Base-by-base conservation (phyloP, 208 protist species). In the Acanthamoeba divionensis region DNA sequence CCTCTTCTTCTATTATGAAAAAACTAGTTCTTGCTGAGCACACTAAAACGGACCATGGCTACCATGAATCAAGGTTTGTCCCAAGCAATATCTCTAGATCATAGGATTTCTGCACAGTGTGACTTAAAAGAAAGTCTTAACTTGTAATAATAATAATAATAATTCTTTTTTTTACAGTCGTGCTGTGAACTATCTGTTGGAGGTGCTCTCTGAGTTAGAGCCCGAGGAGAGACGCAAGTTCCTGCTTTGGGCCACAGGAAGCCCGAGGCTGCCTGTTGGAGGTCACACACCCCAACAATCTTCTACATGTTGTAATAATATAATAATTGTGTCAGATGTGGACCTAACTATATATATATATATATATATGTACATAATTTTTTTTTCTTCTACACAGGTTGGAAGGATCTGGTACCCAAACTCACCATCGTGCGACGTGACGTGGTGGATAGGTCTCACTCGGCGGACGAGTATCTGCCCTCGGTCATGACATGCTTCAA, bases 401-500 rank as follows among this genome's bases (percentile, higher is more conserved):
- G 77, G 77, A 87, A 87, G 54, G 55, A 87, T 26, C 82, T 96
- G 13, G 55, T 29, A 10, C 93, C 93, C 24, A 71, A 79, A 31
- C 80, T 95, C 12, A 91, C 91, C 0, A 91, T 96, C 66, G 94
- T 95, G 57, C 79, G 73, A 6, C 83, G 90, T 47, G 89, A 52
- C 26, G 55, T 36, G 24, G 44, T 33, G 3, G 71, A 82, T 33
- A 45, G 71, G 24, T 82, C 26, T 13, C 29, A 91, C 29, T 80
- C 48, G 0, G 31, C 90, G 5, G 92, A 94, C 67, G 85, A 89
- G 31, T 89, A 90, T 55, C 65, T 94, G 15, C 89, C 92, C 2
- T 92, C 79, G 38, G 95, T 95, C 13, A 95, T 95, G 91, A 95
- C 92, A 33, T 96, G 95, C 73, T 89, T 93, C 31, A 95, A 95